A percentile compares a stretch with the other conserved stretches of the same genome.
phyloP scores from a whole-genome alignment of 2,329 filamentous ascomycete species.

The Pyricularia pennisetigena region DNA sequence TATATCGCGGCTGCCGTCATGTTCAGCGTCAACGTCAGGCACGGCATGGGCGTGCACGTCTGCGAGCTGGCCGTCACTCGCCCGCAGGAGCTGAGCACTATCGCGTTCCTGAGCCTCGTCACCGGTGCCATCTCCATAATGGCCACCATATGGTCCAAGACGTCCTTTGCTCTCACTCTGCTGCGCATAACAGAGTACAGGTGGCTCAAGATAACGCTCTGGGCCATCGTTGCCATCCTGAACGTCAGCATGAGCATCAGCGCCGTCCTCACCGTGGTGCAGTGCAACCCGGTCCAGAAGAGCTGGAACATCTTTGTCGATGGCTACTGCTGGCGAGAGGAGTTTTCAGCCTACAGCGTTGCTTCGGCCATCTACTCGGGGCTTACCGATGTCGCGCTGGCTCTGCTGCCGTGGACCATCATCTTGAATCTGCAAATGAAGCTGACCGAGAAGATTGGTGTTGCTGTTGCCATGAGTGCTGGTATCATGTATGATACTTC shows the following conservation, averaged over 20 bases:
- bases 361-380: conserved; percentile 17
- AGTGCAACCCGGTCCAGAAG: conserved; percentile 8
- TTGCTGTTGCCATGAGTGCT: conserved; percentile 21
- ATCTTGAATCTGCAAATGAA: conserved; percentile 19
- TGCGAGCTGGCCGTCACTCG: conserved; percentile 6
- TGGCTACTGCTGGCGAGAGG: conserved; percentile 12
- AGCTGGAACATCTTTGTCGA: conserved; percentile 5
- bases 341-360: conserved; percentile 14
- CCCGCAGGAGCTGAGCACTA: background rate
- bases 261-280: conserved; percentile 7
- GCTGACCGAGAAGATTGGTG: conserved; percentile 18
- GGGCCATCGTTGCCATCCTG: conserved; percentile 20
- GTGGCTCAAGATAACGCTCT: conserved; percentile 16
- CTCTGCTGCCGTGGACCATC: conserved; percentile 19
- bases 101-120: conserved; percentile 4
- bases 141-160: conserved; percentile 24
- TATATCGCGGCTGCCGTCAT: background rate
- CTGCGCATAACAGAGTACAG: conserved; percentile 18
- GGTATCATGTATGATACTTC: conserved; percentile 15
- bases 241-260: conserved; percentile 19
- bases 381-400: conserved; percentile 15
- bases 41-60: conserved; percentile 8
- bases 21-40: conserved; percentile 3
- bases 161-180: conserved; percentile 25
- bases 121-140: conserved; percentile 18